Conservation (phyloP, 441 rosid species). For the Jatropha multifida region DNA sequence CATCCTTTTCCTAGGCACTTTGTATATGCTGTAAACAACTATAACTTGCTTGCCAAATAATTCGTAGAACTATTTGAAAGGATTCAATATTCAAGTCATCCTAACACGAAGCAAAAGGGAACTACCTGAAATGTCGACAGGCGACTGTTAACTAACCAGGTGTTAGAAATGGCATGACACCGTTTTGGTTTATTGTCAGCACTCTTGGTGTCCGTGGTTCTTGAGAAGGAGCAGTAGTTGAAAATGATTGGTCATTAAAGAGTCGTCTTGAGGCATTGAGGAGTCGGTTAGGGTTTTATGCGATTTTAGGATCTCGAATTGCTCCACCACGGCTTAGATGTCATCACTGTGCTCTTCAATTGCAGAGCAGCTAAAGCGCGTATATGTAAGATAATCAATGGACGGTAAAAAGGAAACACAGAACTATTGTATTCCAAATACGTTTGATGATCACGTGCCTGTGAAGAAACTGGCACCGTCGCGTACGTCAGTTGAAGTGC, state of each 20-base stretch:
- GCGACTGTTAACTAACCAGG: slow-evolving; percentile 42
- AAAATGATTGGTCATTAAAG: slow-evolving; percentile 9
- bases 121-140: slow-evolving; percentile 76
- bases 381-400: too few species aligned
- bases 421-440: too few species aligned
- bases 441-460: too few species aligned
- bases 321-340: not conserved
- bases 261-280: not conserved
- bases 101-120: not conserved
- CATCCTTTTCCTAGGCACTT: too few species aligned
- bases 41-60: too few species aligned
- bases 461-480: too few species aligned
- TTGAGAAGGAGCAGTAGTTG: not conserved
- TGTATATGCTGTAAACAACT: too few species aligned
- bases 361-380: not conserved
- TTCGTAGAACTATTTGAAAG: too few species aligned
- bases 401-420: too few species aligned
- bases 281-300: not conserved
- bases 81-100: not conserved
- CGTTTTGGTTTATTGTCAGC: slow-evolving; percentile 18
- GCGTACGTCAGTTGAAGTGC: too few species aligned
- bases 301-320: not conserved
- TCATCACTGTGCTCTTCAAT: slow-evolving; percentile 13
- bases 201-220: not conserved
- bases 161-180: slow-evolving; percentile 32